These are phyloP conservation scores for Tylopilus vinaceipallidus DNA, from an alignment of 768 basidiomycete species.

Conservation along the genomic window DNA sequence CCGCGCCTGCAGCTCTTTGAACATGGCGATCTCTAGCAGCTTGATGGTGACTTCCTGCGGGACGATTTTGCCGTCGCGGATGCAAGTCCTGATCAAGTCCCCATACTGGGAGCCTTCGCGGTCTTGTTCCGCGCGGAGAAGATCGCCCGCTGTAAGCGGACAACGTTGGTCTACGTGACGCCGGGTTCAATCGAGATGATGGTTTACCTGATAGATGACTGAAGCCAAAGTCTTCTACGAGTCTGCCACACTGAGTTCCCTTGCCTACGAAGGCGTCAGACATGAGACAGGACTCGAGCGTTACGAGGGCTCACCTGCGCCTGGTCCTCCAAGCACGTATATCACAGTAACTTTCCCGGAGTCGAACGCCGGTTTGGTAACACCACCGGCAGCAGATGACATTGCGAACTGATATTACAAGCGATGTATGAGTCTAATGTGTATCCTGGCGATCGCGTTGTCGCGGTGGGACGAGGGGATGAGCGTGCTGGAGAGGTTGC, in stretches of 20 bases:
- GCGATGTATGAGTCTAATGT: conserved; percentile 6
- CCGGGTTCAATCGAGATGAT: conserved; percentile 1
- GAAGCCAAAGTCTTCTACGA: conserved; percentile 85
- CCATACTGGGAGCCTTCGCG: conserved; percentile 84
- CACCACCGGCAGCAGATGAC: conserved; percentile 11
- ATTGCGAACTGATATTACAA: conserved; percentile 10
- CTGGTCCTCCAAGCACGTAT: conserved; percentile 96
- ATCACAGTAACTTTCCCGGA: conserved; percentile 76
- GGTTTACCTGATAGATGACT: conserved; percentile 86
- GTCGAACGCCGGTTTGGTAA: conserved; percentile 50
- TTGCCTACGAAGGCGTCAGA: conserved; percentile 58
- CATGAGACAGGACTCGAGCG: conserved; percentile 3
- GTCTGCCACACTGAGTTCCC: conserved; percentile 87
- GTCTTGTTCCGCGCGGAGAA: conserved; percentile 90
- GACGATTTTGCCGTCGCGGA: conserved; percentile 90
- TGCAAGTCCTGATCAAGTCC: conserved; percentile 80
- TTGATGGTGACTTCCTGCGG: conserved; percentile 97
- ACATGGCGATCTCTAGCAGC: conserved; percentile 92
- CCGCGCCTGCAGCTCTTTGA: conserved; percentile 47
- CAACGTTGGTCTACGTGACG: conserved; percentile 7
- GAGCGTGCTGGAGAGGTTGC: conserved; percentile 59
- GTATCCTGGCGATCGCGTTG: conserved; percentile 32
- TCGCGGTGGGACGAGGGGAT: conserved; percentile 63
- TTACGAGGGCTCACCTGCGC: conserved; percentile 64
- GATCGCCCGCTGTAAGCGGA: conserved; percentile 77